Evolutionary conservation across 2,329 filamentous ascomycete genomes (phyloP), one percentile per base, ranked within the genome.

Genomic region (Penicillium digitatum): DNA sequence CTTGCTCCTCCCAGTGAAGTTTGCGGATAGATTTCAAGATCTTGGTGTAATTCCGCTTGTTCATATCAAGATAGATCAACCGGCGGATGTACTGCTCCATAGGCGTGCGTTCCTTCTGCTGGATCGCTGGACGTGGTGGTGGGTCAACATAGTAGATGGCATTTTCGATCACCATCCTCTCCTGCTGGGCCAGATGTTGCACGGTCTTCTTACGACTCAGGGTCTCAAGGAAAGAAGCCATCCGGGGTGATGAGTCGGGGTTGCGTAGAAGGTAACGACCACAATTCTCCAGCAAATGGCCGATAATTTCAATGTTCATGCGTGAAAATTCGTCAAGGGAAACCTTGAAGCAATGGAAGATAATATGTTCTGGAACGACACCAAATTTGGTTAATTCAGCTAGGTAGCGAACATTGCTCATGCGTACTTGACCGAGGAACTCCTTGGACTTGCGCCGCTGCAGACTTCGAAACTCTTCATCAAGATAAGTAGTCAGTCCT

Each of bases 231-330:
- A 99, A 99, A 0, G 90, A 93, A 1, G 82, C 79, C 94, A 99
- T 99, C 40, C 94, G 86, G 9, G 93, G 93, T 10, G 89, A 87
- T 0, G 95, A 97, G 59, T 97, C 92, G 0, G 90, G 87, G 63
- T 94, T 97, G 47, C 93, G 89, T 55, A 99, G 81, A 22, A 99
- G 79, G 73, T 96, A 99, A 18, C 94, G 86, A 40, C 94, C 94
- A 68, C 95, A 99, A 61, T 97, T 97, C 72, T 99, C 94, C 22
- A 99, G 81, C 27, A 99, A 80, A 67, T 95, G 95, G 67, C 92
- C 95, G 60, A 99, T 93, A 65, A 99, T 96, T 72, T 99, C 95
- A 60, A 99, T 96, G 68, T 99, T 99, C 89, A 96, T 96, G 58
- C 93, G 85, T 2, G 94, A 96, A 69, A 99, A 99, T 68, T 99